Evolutionary conservation across 1,139 yeast genomes (phyloP), one percentile per base, ranked within the genome.

Genomic region (Geotrichum macrosporum): DNA sequence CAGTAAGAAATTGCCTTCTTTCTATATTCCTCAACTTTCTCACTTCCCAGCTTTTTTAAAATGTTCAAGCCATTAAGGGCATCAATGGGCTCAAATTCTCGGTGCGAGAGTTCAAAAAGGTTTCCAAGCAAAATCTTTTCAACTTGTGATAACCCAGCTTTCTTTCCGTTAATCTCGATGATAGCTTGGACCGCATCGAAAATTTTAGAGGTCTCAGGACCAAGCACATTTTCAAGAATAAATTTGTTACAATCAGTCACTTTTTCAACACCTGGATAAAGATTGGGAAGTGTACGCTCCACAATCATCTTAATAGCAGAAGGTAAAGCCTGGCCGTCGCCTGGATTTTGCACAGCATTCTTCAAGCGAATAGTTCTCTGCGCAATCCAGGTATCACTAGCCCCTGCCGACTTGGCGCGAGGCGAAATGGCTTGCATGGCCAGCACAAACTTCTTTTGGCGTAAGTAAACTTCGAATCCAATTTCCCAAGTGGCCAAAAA

Each of bases 361-460:
- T 63, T 55, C 19, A 59, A 53, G 36, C 61, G 50, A 4, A 59
- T 55, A 0, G 62, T 64, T 6, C 60, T 55, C 3, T 60, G 55
- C 4, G 56, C 56, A 24, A 65, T 38, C 63, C 64, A 60, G 13
- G 59, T 53, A 6, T 47, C 48, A 4, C 58, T 38, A 4, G 64
- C 64, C 4, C 67, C 70, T 35, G 53, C 50, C 20, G 50, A 55
- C 52, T 57, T 58, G 36, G 67, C 69, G 55, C 73, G 74, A n/a
- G 52, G 46, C 32, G 63, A 62, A 47, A 75, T 57, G 0, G 76
- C 68, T 35, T 68, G 69, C 3, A 72, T 57, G 16, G 78, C 76
- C 37, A 74, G 57, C 2, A 75, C 76, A 51, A 72, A 63, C 60
- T 76, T 75, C 38, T 71, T 68, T 44, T 66, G 66, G 18, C 69